Base-by-base conservation (phyloP, 139 green algal species). In the Coelastrella sp. region DNA sequence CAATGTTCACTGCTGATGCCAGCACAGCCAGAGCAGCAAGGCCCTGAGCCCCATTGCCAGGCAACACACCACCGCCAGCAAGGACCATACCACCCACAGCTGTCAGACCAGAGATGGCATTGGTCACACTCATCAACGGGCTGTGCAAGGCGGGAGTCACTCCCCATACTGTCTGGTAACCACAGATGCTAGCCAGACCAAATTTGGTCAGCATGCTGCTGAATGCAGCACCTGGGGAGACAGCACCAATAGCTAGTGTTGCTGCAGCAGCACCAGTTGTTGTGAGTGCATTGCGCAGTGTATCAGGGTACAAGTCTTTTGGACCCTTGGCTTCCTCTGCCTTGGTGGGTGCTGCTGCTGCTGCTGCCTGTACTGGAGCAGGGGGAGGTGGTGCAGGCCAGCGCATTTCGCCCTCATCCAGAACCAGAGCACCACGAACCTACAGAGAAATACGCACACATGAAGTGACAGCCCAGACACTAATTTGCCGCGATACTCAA, bases 51-150 rank as follows among this genome's bases (percentile, higher is more conserved):
- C 91, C 81, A 59, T 79, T 95, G 64, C 48, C 30, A 5, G 95
- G 95, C 45, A 96, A 34, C 21, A 95, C 60, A 63, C 92, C 91
- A 9, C 92, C 92, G 59, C 92, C 91, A 25, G 92, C 91, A 64
- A 96, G 87, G 89, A 94, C 80, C 86, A 98, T 93, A 77, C 93
- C 95, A 66, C 85, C 85, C 4, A 90, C 88, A 30, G 88, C 88
- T 27, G 88, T 91, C 48, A 91, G 73, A 30, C 92, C 95, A 3
- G 88, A 95, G 66, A 98, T 97, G 53, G 96, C 96, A 86, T 98
- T 98, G 75, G 96, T 98, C 30, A 98, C 96, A 15, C 85, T 93
- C 96, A 98, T 98, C 57, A 98, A 91, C 19, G 96, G 96, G 32
- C 92, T 96, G 92, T 98, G 96, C 73, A 98, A 89, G 35, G 96